Base-by-base conservation (phyloP, 2,329 filamentous ascomycete species). In the Ceratocystis variospora region DNA sequence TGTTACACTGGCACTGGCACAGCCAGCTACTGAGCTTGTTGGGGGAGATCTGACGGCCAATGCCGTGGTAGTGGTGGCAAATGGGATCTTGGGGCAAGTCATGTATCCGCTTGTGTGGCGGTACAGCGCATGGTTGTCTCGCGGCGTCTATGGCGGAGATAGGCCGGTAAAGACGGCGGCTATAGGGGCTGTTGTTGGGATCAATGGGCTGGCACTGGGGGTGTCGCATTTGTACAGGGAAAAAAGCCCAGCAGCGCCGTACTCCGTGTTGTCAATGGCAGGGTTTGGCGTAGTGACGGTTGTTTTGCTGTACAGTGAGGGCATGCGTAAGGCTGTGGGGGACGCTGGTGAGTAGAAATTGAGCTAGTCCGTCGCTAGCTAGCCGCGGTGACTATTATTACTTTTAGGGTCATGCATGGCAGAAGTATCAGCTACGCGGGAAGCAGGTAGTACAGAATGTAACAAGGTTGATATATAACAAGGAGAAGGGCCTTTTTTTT, bases 121-220 rank as follows among this genome's bases (percentile, higher is more conserved):
- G 12, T 72, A 68, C 50, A 65, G 77, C 1, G 69, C 73, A 0
- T 69, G 76, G 2, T 69, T 68, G n/a, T 62, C 10, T 0, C 55
- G 28, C 0, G 55, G 55, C 3, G 6, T 59, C 22, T 25, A 59
- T 59, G 12, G 31, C 17, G 28, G 28, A 17, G 55, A 22, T 59
- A 31, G n/a, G 0, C 17, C 31, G 61, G 41, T 57, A 68, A 33
- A 41, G 55, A 6, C 53, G 15, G 19, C 83, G 1, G 81, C 80
- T 0, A 75, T 78, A 0, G 82, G 82, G 45, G 76, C 81, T 45
- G 76, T 80, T 0, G 76, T 83, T 62, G 82, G 82, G 2, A 79
- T 84, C 74, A 85, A 84, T 69, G 81, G 81, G 0, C 81, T 81
- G 0, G 82, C 82, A 2, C 83, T 85, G 81, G 82, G 82, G 1